Conservation (phyloP, 139 green algal species). For the Picochlorum sp. region DNA sequence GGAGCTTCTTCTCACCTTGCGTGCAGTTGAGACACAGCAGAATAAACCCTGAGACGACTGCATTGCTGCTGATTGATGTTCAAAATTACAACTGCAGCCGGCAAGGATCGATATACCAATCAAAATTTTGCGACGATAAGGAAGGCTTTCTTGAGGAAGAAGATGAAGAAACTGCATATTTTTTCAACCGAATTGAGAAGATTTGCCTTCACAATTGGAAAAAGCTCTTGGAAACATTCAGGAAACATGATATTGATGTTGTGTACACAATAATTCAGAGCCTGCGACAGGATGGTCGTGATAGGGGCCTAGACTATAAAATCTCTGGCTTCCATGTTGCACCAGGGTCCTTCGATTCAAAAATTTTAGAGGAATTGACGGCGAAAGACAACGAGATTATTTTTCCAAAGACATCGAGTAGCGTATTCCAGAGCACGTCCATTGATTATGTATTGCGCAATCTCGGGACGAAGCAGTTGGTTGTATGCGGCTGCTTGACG, state of each 20-base stretch:
- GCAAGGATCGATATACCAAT: conserved; percentile 29
- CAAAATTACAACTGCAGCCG: conserved; percentile 57
- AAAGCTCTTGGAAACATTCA: conserved; percentile 3
- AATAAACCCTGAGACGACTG: too few species aligned
- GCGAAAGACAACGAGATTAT: conserved; percentile 50
- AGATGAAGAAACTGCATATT: conserved; percentile 7
- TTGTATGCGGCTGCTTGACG: conserved; percentile 50
- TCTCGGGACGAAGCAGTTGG: conserved; percentile 36
- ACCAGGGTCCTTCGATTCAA: conserved; percentile 36
- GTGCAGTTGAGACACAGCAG: too few species aligned
- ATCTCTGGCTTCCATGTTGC: conserved; percentile 69
- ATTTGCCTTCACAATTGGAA: not conserved
- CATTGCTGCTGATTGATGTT: conserved; percentile 38
- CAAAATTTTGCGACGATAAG: too few species aligned
- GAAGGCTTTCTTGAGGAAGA: too few species aligned
- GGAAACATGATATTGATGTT: conserved; percentile 33
- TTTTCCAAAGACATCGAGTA: conserved; percentile 51
- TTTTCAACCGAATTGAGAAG: conserved; percentile 18
- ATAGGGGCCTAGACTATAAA: conserved; percentile 58
- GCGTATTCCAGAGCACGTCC: conserved; percentile 51
- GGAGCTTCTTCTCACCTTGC: too few species aligned
- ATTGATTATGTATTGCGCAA: conserved; percentile 38
- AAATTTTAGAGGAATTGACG: conserved; percentile 31
- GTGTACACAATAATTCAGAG: conserved; percentile 55
- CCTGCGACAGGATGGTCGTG: conserved; percentile 42